Evolutionary conservation across 1,284 basidiomycete genomes (phyloP).

Genomic region (Mycena sp.): DNA sequence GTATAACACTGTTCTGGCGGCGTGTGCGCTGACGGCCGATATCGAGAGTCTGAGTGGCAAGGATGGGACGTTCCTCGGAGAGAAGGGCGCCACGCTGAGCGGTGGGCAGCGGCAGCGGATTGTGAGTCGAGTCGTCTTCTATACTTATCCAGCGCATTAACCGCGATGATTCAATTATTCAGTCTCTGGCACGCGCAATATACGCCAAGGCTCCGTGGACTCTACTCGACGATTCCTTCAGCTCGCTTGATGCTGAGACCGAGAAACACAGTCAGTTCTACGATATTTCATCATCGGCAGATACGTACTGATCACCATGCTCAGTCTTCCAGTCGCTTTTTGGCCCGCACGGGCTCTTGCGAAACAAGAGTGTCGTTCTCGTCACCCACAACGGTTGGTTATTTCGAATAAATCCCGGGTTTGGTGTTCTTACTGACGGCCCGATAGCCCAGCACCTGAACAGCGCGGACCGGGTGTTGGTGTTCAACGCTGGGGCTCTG

Average conservation of each 20-base stretch:
- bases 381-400: constrained; percentile 27
- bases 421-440: neutral
- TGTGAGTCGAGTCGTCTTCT: constrained; percentile 29
- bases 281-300: neutral
- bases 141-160: neutral
- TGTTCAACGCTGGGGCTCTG: constrained; percentile 28
- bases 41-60: constrained; percentile 19
- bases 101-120: constrained; percentile 43
- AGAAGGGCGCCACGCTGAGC: constrained; percentile 38
- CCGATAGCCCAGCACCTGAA: constrained; percentile 20
- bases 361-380: constrained; percentile 27
- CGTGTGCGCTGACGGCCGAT: constrained; percentile 36
- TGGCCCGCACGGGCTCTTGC: constrained; percentile 23
- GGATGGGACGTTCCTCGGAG: constrained; percentile 37
- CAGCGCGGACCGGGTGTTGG: constrained; percentile 24
- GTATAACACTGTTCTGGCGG: constrained; percentile 40
- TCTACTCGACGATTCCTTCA: constrained; percentile 35
- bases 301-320: neutral
- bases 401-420: neutral
- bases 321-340: constrained; percentile 33
- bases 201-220: constrained; percentile 29
- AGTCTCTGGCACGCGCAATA: constrained; percentile 36
- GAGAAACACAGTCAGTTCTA: constrained; percentile 19
- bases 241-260: constrained; percentile 18
- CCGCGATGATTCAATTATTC: neutral